Base-by-base conservation (phyloP, 768 basidiomycete species). In the Mycena rosella region DNA sequence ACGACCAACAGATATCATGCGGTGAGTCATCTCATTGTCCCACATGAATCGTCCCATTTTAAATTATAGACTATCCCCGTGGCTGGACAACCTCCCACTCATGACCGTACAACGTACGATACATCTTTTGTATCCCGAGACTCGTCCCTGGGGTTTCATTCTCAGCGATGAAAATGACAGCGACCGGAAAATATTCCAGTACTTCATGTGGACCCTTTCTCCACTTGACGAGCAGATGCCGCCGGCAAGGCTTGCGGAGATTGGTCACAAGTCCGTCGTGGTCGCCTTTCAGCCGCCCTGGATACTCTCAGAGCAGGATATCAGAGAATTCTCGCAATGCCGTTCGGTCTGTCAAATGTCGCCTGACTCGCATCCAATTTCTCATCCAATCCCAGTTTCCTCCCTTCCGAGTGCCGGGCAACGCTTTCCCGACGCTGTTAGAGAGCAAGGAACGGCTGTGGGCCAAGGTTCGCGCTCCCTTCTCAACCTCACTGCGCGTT, bases 251-350 rank as follows among this genome's bases (percentile, higher is more conserved):
- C 20, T 26, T 24, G 36, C 55, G 49, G 60, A 71, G 34, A 75
- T 77, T 32, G 73, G 74, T 48, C 77, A 67, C 30, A 76, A 75
- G 34, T 81, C 83, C 48, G 78, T 89, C 22, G 74, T 88, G 5
- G 74, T 90, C 45, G 88, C 84, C n/a, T 86, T 86, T 68, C 88
- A 89, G 73, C 86, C 89, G 3, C 87, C 88, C 8, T 89, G 86
- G 85, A 79, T 88, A 26, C 82, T 90, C 45, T 86, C 86, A 14
- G 72, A 75, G n/a, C 81, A 83, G 67, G 87, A 89, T 72, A 78
- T 90, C 67, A 78, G 81, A 71, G 84, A 86, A 71, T 89, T 90
- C 72, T 77, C 83, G 3, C 77, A 81, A 68, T 81, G 85, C 63
- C 76, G 72, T 72, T 78, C 83, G 62, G 85, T 86, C 56, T 72